phyloP scores from a whole-genome alignment of 1,284 basidiomycete genomes.

The Inonotus hispidus region DNA sequence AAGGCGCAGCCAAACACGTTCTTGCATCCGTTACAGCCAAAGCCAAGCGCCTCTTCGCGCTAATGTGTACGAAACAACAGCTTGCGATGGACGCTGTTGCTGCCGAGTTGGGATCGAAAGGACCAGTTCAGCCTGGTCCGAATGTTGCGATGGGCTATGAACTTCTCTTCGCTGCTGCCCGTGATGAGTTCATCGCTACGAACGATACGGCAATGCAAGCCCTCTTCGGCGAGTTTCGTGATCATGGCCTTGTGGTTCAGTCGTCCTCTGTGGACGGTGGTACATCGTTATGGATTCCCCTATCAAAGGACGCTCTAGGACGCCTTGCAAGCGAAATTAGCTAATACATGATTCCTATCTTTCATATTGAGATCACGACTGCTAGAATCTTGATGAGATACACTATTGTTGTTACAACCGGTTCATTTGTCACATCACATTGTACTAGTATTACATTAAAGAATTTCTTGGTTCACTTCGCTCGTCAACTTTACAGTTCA shows the following conservation, averaged over 20 bases:
- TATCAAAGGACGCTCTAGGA: slow-evolving; percentile 57
- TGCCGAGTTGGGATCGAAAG: slow-evolving; percentile 18
- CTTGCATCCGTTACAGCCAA: slow-evolving; percentile 83
- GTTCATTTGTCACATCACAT: not conserved
- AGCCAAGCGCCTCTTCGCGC: slow-evolving; percentile 71
- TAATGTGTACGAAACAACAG: slow-evolving; percentile 65
- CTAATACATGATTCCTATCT: not conserved
- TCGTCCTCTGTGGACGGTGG: slow-evolving; percentile 32
- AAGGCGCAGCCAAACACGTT: slow-evolving; percentile 80
- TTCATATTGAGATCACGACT: not conserved
- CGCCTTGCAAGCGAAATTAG: slow-evolving; percentile 23
- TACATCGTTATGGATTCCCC: slow-evolving; percentile 77
- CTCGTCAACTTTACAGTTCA: not conserved
- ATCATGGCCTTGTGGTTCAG: slow-evolving; percentile 75
- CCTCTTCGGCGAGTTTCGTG: slow-evolving; percentile 81
- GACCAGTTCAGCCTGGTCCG: slow-evolving; percentile 26
- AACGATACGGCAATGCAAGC: slow-evolving; percentile 80
- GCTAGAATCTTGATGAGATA: not conserved
- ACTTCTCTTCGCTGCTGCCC: slow-evolving; percentile 55
- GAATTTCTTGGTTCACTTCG: not conserved
- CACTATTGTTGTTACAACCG: not conserved
- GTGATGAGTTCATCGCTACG: slow-evolving; percentile 81
- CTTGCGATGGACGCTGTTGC: slow-evolving; percentile 42
- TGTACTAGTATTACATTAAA: not conserved
- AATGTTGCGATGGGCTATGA: slow-evolving; percentile 59